Evolutionary conservation across 305 asterid species (phyloP).

Genomic region (Rubia balearica): DNA sequence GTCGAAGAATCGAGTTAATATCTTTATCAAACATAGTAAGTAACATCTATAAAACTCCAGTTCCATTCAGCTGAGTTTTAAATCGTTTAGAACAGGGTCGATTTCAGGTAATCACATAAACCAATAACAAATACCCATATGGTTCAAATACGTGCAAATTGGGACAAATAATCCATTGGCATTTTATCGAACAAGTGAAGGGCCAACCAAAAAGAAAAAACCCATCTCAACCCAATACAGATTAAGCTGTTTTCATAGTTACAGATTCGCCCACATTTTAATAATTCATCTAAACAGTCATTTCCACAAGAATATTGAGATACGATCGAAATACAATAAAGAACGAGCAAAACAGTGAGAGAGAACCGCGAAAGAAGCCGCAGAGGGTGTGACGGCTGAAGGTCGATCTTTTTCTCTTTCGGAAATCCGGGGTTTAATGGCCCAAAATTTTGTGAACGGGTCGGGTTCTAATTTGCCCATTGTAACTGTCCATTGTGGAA

Average conservation of each 20-base stretch:
- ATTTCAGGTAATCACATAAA: too few species aligned
- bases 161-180: not conserved
- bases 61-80: not conserved
- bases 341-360: not conserved
- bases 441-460: not conserved
- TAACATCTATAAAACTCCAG: not conserved
- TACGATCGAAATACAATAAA: not conserved
- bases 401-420: slow-evolving; percentile 5
- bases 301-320: not conserved
- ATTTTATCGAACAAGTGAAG: slow-evolving; percentile 6
- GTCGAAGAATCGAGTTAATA: not conserved
- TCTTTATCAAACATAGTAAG: too few species aligned
- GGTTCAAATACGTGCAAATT: not conserved
- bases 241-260: not conserved
- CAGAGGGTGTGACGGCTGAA: not conserved
- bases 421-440: slow-evolving; percentile 14
- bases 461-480: not conserved
- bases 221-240: not conserved
- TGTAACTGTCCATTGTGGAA: not conserved
- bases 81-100: not conserved
- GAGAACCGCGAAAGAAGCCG: not conserved
- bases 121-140: not conserved
- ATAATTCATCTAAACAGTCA: not conserved
- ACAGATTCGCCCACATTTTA: not conserved
- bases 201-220: not conserved